These are phyloP conservation scores for barley (Hordeum vulgare) DNA, from an alignment of 176 grass and related monocot species.

Conservation along the genomic window MorexV3_pseudomolecules_assembly NC_058524.1:486704616-486705115, in stretches of 20 bases:
- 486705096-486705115: not conserved
- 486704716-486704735: not conserved
- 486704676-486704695: not conserved
- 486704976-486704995: not conserved
- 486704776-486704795: not conserved
- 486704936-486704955: not conserved
- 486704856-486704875: not conserved
- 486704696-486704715: not conserved
- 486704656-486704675: too few relatives aligned
- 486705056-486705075: not conserved
- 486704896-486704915: not conserved
- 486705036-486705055: not conserved
- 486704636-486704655: too few relatives aligned
- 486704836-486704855: not conserved
- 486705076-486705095: not conserved
- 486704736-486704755: not conserved
- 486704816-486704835: not conserved
- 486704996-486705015: not conserved
- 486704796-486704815: not conserved
- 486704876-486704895: not conserved
- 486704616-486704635: too few relatives aligned
- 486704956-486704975: not conserved
- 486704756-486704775: not conserved
- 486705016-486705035: not conserved
- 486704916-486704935: not conserved